A percentile compares a stretch with the other conserved stretches of the same genome.
phyloP scores from a whole-genome alignment of 2,329 filamentous ascomycete genomes.

The Colletotrichum sp. region DNA sequence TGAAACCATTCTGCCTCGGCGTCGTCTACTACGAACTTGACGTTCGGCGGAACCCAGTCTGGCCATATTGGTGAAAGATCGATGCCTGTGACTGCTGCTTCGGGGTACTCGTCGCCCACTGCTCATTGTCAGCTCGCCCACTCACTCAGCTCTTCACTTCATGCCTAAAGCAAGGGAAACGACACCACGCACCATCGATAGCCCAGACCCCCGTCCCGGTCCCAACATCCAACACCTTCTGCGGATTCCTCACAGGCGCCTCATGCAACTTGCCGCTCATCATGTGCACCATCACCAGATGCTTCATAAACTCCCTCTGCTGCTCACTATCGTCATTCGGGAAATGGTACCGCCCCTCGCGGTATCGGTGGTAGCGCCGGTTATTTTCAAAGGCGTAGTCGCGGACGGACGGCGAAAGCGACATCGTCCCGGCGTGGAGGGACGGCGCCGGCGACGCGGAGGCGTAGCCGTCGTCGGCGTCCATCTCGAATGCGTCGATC shows the following conservation, averaged over 20 bases:
- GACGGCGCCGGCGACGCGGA: conserved; percentile 22
- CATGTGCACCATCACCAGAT: conserved; percentile 38
- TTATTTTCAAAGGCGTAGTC: conserved; percentile 47
- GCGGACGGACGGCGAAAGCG: conserved; percentile 38
- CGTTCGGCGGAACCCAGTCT: conserved; percentile 70
- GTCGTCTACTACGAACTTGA: conserved; percentile 77
- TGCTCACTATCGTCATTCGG: conserved; percentile 49
- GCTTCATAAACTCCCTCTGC: conserved; percentile 45
- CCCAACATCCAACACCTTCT: conserved; percentile 46
- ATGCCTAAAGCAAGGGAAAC: not conserved
- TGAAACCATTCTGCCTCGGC: conserved; percentile 48
- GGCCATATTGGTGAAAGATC: conserved; percentile 74
- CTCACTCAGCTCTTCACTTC: too few relatives aligned
- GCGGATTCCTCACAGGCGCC: conserved; percentile 44
- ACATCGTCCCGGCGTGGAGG: conserved; percentile 25
- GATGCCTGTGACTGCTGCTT: conserved; percentile 63
- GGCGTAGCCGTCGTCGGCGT: conserved; percentile 17
- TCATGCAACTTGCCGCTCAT: conserved; percentile 44
- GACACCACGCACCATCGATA: conserved; percentile 52
- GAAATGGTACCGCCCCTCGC: conserved; percentile 46
- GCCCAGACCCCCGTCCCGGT: conserved; percentile 64
- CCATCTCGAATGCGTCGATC: not conserved
- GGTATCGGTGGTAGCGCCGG: conserved; percentile 45
- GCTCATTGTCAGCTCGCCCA: conserved; percentile 43
- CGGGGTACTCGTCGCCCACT: conserved; percentile 65